A percentile compares a stretch with the other conserved stretches of the same genome.
Evolutionary conservation across 768 basidiomycete genomes (phyloP).

Genomic region (Gloeostereum incarnatum): DNA sequence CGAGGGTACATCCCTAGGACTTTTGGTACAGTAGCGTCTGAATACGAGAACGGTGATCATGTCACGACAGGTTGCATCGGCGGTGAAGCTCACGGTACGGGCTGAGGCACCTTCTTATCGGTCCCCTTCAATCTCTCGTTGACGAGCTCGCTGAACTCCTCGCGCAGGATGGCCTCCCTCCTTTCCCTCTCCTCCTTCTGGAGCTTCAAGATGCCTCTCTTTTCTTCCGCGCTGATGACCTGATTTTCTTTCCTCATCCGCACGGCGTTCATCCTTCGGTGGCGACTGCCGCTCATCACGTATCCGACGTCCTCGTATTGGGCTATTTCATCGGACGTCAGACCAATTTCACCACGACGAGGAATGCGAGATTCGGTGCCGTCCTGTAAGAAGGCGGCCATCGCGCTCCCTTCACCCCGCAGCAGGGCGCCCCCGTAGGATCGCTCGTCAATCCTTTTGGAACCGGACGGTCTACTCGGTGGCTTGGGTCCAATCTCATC

Average conservation of each 20-base stretch:
- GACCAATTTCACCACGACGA: slow-evolving; percentile 96
- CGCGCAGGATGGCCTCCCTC: slow-evolving; percentile 80
- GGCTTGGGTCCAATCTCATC: slow-evolving; percentile 85
- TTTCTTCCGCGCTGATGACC: slow-evolving; percentile 98
- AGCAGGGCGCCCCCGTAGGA: slow-evolving; percentile 85
- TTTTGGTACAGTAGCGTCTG: too few relatives aligned
- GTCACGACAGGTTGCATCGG: too few relatives aligned
- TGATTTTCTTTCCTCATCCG: slow-evolving; percentile 99
- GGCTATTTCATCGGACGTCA: slow-evolving; percentile 83
- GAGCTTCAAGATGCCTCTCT: slow-evolving; percentile 88
- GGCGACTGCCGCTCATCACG: slow-evolving; percentile 95
- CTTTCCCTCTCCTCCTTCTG: slow-evolving; percentile 92
- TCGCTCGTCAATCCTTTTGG: slow-evolving; percentile 65
- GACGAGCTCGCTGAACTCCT: slow-evolving; percentile 84
- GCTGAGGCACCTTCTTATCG: too few relatives aligned
- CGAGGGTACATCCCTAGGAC: too few relatives aligned
- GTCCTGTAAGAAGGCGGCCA: slow-evolving; percentile 94
- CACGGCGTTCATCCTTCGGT: slow-evolving; percentile 97
- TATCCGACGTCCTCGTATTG: slow-evolving; percentile 85
- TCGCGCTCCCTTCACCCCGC: slow-evolving; percentile 93
- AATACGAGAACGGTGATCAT: too few relatives aligned
- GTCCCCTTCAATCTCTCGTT: slow-evolving; percentile 60
- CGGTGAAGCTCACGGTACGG: too few relatives aligned
- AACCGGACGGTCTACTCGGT: slow-evolving; percentile 26
- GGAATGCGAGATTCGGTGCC: slow-evolving; percentile 83